Evolutionary conservation across 2,329 filamentous ascomycete genomes (phyloP).

Genomic region (Neofusicoccum cordaticola): DNA sequence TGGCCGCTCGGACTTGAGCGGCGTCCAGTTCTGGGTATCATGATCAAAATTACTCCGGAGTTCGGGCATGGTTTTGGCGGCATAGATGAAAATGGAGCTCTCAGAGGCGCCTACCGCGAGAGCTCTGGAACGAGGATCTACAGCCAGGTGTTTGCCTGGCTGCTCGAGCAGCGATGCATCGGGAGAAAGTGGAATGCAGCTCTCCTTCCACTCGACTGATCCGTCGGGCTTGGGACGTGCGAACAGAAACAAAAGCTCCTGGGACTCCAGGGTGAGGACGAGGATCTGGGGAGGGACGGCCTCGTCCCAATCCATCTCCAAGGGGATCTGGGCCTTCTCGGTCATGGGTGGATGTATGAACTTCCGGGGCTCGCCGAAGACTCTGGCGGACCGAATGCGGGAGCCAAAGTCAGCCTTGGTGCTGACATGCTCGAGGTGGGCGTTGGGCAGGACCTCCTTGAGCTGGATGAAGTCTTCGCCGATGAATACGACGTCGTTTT

Average conservation of each 20-base stretch:
- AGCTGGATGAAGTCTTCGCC: constrained; percentile 80
- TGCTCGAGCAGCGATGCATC: constrained; percentile 53
- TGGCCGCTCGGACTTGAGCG: constrained; percentile 55
- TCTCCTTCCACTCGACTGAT: constrained; percentile 60
- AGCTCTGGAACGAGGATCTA: constrained; percentile 68
- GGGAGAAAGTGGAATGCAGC: constrained; percentile 58
- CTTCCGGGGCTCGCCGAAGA: constrained; percentile 57
- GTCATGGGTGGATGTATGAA: constrained; percentile 15
- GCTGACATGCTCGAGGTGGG: constrained; percentile 69
- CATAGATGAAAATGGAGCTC: constrained; percentile 68
- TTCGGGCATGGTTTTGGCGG: constrained; percentile 57
- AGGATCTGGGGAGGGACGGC: constrained; percentile 73
- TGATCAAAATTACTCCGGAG: constrained; percentile 52
- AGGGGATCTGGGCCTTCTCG: constrained; percentile 25
- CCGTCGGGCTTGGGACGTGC: constrained; percentile 45
- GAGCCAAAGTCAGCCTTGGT: constrained; percentile 75
- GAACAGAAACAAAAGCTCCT: constrained; percentile 75
- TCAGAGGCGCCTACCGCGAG: constrained; percentile 70
- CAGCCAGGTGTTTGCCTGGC: constrained; percentile 65
- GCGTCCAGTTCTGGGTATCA: constrained; percentile 48
- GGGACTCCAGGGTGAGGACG: constrained; percentile 70
- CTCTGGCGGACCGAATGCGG: constrained; percentile 73
- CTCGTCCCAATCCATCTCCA: constrained; percentile 25
- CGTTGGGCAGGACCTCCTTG: constrained; percentile 67
- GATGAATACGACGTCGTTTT: constrained; percentile 84